These are phyloP conservation scores for Phylloporus rhodoxanthus DNA, from an alignment of 768 basidiomycete genomes.

Conservation along the genomic window DNA sequence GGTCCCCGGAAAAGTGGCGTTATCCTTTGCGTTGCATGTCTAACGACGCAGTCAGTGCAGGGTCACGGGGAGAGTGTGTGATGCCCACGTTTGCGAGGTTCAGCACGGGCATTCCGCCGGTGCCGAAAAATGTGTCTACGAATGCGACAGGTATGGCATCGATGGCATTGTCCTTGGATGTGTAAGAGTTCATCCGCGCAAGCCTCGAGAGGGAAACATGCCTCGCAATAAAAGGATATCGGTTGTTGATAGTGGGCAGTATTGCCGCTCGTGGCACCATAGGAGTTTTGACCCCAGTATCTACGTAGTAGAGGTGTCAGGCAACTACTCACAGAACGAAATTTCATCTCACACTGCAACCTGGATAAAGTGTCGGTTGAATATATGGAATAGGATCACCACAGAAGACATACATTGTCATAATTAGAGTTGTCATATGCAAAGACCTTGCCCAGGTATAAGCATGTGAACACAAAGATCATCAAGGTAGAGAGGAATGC, in stretches of 20 bases:
- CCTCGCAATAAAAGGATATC: constrained; percentile 60
- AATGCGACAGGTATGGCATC: constrained; percentile 71
- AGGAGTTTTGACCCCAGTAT: constrained; percentile 75
- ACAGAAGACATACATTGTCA: constrained; percentile 50
- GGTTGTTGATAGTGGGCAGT: constrained; percentile 54
- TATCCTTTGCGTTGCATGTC: constrained; percentile 39
- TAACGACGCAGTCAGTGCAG: constrained; percentile 11
- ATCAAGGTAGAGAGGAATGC: constrained; percentile 1
- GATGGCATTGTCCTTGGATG: constrained; percentile 52
- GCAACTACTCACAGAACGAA: not conserved
- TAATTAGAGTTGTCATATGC: constrained; percentile 54
- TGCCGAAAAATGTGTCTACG: constrained; percentile 57
- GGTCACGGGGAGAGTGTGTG: not conserved
- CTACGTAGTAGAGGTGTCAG: constrained; percentile 29
- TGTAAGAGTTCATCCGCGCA: constrained; percentile 1
- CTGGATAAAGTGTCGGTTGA: constrained; percentile 28
- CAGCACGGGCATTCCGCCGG: constrained; percentile 55
- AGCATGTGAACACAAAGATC: constrained; percentile 1
- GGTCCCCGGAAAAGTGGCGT: constrained; percentile 39
- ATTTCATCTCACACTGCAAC: constrained; percentile 45
- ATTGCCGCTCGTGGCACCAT: constrained; percentile 52
- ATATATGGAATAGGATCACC: not conserved
- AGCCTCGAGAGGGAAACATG: constrained; percentile 19
- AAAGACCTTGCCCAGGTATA: constrained; percentile 14
- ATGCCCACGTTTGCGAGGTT: constrained; percentile 60